phyloP scores from a whole-genome alignment of 1,284 basidiomycete species.

The Pisolithus thermaeus region DNA sequence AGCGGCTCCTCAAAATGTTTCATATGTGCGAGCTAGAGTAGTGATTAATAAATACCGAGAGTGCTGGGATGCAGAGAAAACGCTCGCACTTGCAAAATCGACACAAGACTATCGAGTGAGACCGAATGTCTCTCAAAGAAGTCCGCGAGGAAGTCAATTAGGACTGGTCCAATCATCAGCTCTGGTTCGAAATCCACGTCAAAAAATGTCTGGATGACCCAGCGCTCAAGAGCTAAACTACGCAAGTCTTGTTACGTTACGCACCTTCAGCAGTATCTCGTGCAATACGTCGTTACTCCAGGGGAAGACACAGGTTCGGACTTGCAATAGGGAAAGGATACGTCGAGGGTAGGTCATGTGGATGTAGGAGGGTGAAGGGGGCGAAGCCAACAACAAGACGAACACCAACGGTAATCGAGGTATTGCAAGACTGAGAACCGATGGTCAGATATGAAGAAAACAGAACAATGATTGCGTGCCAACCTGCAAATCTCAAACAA shows the following conservation, averaged over 20 bases:
- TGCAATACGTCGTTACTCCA: slow-evolving; percentile 42
- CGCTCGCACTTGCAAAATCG: slow-evolving; percentile 51
- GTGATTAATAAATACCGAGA: background rate
- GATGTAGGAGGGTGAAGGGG: slow-evolving; percentile 50
- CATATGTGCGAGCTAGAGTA: slow-evolving; percentile 49
- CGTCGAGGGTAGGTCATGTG: slow-evolving; percentile 52
- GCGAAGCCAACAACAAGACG: slow-evolving; percentile 52
- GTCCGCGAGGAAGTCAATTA: slow-evolving; percentile 49
- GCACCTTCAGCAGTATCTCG: slow-evolving; percentile 46
- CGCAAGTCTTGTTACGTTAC: background rate
- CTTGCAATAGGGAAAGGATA: slow-evolving; percentile 51
- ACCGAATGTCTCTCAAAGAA: slow-evolving; percentile 48
- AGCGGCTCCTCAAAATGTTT: slow-evolving; percentile 66
- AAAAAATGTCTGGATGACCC: slow-evolving; percentile 54
- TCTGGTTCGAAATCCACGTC: slow-evolving; percentile 51
- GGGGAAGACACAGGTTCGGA: slow-evolving; percentile 45
- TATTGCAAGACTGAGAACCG: slow-evolving; percentile 34
- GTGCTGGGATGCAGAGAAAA: background rate
- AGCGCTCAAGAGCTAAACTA: background rate
- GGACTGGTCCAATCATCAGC: slow-evolving; percentile 54
- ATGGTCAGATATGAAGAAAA: slow-evolving; percentile 1
- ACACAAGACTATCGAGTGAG: slow-evolving; percentile 51
- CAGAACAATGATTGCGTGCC: background rate
- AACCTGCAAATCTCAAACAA: slow-evolving; percentile 67
- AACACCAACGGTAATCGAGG: slow-evolving; percentile 54